Evolutionary conservation across 2,329 filamentous ascomycete species (phyloP).

Genomic region (Sporothrix brasiliensis): DNA sequence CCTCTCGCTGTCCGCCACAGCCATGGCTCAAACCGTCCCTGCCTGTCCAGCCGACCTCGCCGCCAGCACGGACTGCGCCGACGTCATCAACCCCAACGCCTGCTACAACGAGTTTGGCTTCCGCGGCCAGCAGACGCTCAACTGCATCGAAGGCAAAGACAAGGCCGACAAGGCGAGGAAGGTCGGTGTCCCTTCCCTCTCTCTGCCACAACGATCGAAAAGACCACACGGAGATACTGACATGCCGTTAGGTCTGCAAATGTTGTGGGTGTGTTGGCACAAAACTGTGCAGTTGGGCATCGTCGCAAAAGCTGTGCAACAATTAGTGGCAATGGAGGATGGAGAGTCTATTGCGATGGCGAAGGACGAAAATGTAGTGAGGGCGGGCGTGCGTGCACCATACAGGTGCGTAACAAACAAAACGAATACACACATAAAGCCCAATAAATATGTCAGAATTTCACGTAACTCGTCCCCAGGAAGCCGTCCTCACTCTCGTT

Average conservation of each 20-base stretch:
- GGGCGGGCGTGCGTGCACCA: too few relatives aligned
- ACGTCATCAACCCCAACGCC: constrained; percentile 47
- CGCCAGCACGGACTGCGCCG: constrained; percentile 45
- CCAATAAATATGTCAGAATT: too few relatives aligned
- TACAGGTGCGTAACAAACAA: too few relatives aligned
- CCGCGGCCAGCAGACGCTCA: constrained; percentile 42
- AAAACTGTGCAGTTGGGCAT: constrained; percentile 46
- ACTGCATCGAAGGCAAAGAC: constrained; percentile 45
- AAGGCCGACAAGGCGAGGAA: constrained; percentile 43
- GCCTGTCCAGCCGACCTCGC: constrained; percentile 45
- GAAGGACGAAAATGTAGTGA: too few relatives aligned
- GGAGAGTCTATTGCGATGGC: too few relatives aligned
- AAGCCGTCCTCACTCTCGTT: too few relatives aligned
- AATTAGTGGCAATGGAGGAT: neutral
- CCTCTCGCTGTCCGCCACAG: constrained; percentile 31
- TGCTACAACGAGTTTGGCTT: constrained; percentile 49
- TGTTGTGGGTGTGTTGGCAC: constrained; percentile 46
- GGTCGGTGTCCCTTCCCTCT: constrained; percentile 39
- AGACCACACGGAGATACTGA: neutral
- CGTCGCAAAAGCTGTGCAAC: constrained; percentile 33
- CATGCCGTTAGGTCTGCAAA: constrained; percentile 42
- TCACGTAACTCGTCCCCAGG: too few relatives aligned
- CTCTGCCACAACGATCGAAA: neutral
- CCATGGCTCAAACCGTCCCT: constrained; percentile 39
- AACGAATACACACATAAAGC: too few relatives aligned